Conservation (phyloP, 176 grass and related monocot genomes). For the Cenchrus purpureus region DNA sequence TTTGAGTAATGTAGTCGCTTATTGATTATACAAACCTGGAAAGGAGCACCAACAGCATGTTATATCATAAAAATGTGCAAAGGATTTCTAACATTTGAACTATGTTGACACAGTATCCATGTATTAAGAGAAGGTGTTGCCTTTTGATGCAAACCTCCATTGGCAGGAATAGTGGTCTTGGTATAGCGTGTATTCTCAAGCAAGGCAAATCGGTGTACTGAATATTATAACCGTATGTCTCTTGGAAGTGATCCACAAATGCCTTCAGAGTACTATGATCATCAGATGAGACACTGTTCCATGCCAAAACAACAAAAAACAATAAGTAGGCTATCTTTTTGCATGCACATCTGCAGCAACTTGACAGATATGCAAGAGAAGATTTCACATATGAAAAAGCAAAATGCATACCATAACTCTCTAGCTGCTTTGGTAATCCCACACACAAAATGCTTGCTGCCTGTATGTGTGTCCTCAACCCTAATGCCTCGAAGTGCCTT, state of each 20-base stretch:
- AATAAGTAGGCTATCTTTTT: background rate
- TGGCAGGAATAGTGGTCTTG: conserved; percentile 68
- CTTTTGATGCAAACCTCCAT: conserved; percentile 60
- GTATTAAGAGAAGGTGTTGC: too few relatives aligned
- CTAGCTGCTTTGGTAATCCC: too few relatives aligned
- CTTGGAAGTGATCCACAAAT: conserved; percentile 69
- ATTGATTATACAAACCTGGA: too few relatives aligned
- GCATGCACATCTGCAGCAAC: background rate
- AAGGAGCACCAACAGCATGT: too few relatives aligned
- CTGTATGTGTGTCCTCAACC: too few relatives aligned
- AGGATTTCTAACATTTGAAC: background rate
- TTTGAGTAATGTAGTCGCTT: conserved; percentile 38
- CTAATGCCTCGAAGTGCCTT: too few relatives aligned
- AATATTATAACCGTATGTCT: conserved; percentile 68
- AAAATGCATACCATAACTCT: too few relatives aligned
- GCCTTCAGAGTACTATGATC: conserved; percentile 65
- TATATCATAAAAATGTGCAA: background rate
- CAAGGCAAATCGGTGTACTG: conserved; percentile 72
- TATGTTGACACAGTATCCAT: too few relatives aligned
- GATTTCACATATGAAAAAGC: too few relatives aligned
- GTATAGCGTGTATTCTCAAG: conserved; percentile 60
- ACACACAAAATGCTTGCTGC: too few relatives aligned
- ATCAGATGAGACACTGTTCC: conserved; percentile 57
- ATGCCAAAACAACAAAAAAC: conserved; percentile 15
- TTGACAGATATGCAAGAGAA: too few relatives aligned